Base-by-base conservation (phyloP, 352 stramenopile species). In the Thalassiosira mediterranea region DNA sequence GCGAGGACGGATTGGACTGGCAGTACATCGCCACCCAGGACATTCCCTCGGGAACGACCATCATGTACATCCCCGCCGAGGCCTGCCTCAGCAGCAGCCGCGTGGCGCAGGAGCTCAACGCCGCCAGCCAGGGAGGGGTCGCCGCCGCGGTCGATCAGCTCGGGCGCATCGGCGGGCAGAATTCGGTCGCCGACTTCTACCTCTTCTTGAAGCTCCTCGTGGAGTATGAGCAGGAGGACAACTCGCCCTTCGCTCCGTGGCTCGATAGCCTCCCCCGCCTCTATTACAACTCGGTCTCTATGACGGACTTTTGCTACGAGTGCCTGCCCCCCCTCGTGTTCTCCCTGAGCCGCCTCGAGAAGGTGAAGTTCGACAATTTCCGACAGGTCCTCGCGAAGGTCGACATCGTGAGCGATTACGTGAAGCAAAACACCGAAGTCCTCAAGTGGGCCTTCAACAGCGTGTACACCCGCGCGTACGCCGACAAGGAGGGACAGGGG, bases 261-360 rank as follows among this genome's bases (percentile, higher is more conserved):
- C 29, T 89, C 15, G 72, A 85, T 65, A 57, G 49, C 5, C 19
- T 89, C 19, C 82, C 82, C 4, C 74, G 82, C 19, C 59, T 83
- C 4, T 89, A 69, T 59, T 83, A 61, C 32, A 87, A 81, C 58
- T 65, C 60, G n/a, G 66, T 72, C 4, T 79, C 65, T 57, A 89
- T 89, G 82, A 86, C 75, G 23, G 64, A 82, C 15, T 86, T 87
- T 65, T 85, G 78, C 53, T 76, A 72, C 28, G 74, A 83, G 44
- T 83, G 74, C 51, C 34, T 83, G 13, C 74, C 74, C 7, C 74
- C 74, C 17, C 25, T 83, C 17, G 74, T 83, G 1, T 78, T 78
- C 44, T 72, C 58, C 7, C 54, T 79, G 15, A 60, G 52, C 19
- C 29, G 65, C 49, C 38, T 57, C 5, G 68, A 83, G 23, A 34